Evolutionary conservation across 1,139 yeast species (phyloP).

Genomic region (Yamadazyma friedrichii): DNA sequence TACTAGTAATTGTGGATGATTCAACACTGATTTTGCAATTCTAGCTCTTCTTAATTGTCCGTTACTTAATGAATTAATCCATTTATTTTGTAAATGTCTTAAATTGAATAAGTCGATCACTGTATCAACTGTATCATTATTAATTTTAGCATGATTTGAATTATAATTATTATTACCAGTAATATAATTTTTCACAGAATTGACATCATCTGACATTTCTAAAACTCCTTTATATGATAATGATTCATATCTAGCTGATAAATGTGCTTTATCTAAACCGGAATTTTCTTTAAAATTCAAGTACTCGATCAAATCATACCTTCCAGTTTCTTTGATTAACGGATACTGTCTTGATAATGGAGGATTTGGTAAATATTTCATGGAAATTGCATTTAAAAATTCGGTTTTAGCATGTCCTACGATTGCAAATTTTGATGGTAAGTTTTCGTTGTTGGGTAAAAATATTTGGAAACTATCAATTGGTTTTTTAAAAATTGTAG

Average conservation of each 20-base stretch:
- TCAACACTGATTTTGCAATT: constrained; percentile 69
- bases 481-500: constrained; percentile 19
- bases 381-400: constrained; percentile 32
- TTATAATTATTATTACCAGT: constrained; percentile 51
- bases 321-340: constrained; percentile 29
- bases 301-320: constrained; percentile 29
- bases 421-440: constrained; percentile 32
- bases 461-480: constrained; percentile 25
- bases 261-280: constrained; percentile 65
- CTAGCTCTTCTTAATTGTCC: constrained; percentile 93
- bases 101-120: constrained; percentile 56
- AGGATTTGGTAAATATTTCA: constrained; percentile 50
- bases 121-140: constrained; percentile 29
- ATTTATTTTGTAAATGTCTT: constrained; percentile 57
- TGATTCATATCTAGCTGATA: constrained; percentile 87
- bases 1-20: constrained; percentile 62
- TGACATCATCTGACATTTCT: constrained; percentile 69
- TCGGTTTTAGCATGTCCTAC: constrained; percentile 36
- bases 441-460: constrained; percentile 15
- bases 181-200: constrained; percentile 63
- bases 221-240: constrained; percentile 55
- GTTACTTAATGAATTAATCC: constrained; percentile 86
- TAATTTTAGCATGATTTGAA: constrained; percentile 16
- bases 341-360: constrained; percentile 58
- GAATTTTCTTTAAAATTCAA: constrained; percentile 61